Percentiles rank a stretch among this genome's conserved stretches.
phyloP scores from a whole-genome alignment of 2,329 filamentous ascomycete genomes.

The Cytospora piceicola region DNA sequence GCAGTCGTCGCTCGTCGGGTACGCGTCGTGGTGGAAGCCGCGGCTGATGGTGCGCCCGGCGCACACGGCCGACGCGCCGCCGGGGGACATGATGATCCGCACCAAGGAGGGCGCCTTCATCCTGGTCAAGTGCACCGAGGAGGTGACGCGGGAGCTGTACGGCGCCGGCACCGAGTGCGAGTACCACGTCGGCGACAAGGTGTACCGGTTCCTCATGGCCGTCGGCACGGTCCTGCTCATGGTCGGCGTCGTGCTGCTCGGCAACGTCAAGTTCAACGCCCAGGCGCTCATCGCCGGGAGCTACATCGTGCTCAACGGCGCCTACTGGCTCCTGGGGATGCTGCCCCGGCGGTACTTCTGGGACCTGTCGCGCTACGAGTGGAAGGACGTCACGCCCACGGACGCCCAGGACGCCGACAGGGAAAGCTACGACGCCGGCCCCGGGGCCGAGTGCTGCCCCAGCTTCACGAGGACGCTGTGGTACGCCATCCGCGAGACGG shows the following conservation, averaged over 20 bases:
- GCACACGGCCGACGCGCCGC: slow-evolving; percentile 52
- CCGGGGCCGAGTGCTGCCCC: slow-evolving; percentile 43
- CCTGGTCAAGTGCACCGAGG: slow-evolving; percentile 60
- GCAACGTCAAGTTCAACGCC: slow-evolving; percentile 64
- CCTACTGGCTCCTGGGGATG: slow-evolving; percentile 62
- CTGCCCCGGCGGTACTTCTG: slow-evolving; percentile 55
- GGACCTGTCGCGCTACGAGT: slow-evolving; percentile 52
- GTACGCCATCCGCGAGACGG: slow-evolving; percentile 62
- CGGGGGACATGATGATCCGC: slow-evolving; percentile 63
- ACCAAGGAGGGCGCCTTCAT: slow-evolving; percentile 65
- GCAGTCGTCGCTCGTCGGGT: slow-evolving; percentile 58
- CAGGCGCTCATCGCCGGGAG: slow-evolving; percentile 61
- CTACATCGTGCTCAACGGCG: slow-evolving; percentile 63
- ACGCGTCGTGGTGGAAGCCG: slow-evolving; percentile 62
- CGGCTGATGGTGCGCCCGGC: slow-evolving; percentile 55
- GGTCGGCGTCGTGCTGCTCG: slow-evolving; percentile 63
- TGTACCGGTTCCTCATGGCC: slow-evolving; percentile 59
- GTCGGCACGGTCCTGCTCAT: slow-evolving; percentile 63
- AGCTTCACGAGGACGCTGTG: slow-evolving; percentile 62
- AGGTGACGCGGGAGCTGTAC: slow-evolving; percentile 66
- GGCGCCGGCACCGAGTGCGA: slow-evolving; percentile 63
- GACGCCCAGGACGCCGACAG: slow-evolving; percentile 39
- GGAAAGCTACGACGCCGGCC: slow-evolving; percentile 38
- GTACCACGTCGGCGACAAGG: slow-evolving; percentile 53
- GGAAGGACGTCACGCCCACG: slow-evolving; percentile 32